A percentile compares a stretch with the other conserved stretches of the same genome.
phyloP scores from a whole-genome alignment of 2,329 filamentous ascomycete genomes.

The Penicillium hordei region DNA sequence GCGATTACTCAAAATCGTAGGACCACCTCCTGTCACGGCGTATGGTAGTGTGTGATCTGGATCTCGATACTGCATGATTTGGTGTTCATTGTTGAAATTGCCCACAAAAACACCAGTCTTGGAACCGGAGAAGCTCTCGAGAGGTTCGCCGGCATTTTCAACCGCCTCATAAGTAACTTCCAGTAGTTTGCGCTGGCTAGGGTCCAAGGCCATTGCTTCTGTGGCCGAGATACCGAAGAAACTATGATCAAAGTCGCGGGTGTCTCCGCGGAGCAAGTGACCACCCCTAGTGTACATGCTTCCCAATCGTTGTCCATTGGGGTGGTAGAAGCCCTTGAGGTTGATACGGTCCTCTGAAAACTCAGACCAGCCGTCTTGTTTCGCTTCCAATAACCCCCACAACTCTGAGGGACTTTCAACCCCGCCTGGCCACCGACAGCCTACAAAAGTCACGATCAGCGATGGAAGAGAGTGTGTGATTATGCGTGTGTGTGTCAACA shows the following conservation, averaged over 20 bases:
- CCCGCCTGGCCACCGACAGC: slow-evolving; percentile 29
- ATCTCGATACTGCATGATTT: slow-evolving; percentile 16
- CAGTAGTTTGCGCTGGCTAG: slow-evolving; percentile 34
- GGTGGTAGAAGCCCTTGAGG: slow-evolving; percentile 38
- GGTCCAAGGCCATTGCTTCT: slow-evolving; percentile 31
- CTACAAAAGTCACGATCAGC: not conserved
- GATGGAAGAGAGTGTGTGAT: no score
- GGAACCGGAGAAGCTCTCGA: slow-evolving; percentile 23
- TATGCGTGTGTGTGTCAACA: no score
- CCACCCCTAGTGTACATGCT: slow-evolving; percentile 27
- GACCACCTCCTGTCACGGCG: slow-evolving; percentile 17
- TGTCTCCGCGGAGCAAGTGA: slow-evolving; percentile 32
- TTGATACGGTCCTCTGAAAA: slow-evolving; percentile 39
- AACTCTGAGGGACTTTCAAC: slow-evolving; percentile 32
- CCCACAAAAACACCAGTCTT: slow-evolving; percentile 27
- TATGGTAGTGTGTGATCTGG: slow-evolving; percentile 20
- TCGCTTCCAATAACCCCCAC: slow-evolving; percentile 34
- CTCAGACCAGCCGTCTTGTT: slow-evolving; percentile 30
- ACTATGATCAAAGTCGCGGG: slow-evolving; percentile 27
- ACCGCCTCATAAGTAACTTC: slow-evolving; percentile 35
- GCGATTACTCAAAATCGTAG: slow-evolving; percentile 20
- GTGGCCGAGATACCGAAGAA: slow-evolving; percentile 31
- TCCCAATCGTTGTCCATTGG: slow-evolving; percentile 34
- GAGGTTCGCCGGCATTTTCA: slow-evolving; percentile 29
- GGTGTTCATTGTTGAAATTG: not conserved